phyloP scores from a whole-genome alignment of 441 rosid species.

The Populus hybrid region DNA sequence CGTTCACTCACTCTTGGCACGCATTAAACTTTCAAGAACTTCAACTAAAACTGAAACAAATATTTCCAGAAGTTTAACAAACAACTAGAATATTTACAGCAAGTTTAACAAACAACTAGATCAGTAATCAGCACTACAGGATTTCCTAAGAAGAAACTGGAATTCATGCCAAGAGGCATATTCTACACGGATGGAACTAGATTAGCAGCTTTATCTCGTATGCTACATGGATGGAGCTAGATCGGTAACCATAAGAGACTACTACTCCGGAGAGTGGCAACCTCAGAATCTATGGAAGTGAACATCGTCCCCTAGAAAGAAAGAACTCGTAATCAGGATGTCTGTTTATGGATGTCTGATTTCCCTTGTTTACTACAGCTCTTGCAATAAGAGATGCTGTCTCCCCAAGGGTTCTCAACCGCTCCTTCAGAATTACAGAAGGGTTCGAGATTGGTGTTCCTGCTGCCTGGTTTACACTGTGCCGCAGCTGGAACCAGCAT shows the following conservation, averaged over 20 bases:
- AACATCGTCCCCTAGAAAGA: conserved; percentile 31
- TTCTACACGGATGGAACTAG: neutral
- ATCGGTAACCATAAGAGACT: neutral
- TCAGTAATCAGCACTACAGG: neutral
- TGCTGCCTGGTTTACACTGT: conserved; percentile 14
- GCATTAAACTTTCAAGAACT: no score
- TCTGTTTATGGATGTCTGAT: conserved; percentile 28
- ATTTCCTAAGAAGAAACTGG: neutral
- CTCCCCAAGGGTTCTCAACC: conserved; percentile 44
- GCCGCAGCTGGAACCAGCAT: conserved; percentile 49
- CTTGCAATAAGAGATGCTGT: conserved; percentile 49
- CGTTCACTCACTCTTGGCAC: no score
- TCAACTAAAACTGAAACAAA: no score
- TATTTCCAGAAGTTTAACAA: no score
- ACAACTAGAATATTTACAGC: neutral
- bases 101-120: neutral
- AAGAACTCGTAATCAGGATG: conserved; percentile 58
- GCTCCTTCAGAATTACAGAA: conserved; percentile 39
- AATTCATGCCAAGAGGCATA: neutral
- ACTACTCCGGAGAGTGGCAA: no score
- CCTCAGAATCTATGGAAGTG: neutral
- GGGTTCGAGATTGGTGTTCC: conserved; percentile 24
- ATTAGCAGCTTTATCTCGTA: neutral
- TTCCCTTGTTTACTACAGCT: conserved; percentile 42
- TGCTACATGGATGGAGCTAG: no score